Evolutionary conservation across 1,284 basidiomycete genomes (phyloP), one percentile per base, ranked within the genome.

Genomic region (Heterobasidion occidentale): DNA sequence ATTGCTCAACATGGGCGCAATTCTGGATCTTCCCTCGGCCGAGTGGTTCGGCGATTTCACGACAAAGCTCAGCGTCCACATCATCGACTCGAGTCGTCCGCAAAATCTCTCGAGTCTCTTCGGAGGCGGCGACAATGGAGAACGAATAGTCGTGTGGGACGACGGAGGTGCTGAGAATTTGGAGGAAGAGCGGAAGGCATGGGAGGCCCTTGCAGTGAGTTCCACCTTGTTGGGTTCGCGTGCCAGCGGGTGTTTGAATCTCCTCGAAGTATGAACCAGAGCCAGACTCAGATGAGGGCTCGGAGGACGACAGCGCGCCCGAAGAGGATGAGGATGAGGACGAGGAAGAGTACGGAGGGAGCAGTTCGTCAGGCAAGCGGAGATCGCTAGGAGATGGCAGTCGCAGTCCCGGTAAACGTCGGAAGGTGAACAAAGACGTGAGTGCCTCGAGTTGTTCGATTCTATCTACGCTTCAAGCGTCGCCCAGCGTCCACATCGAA

Each of bases 31-130:
- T 7, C 82, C 91, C 1, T 80, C 81, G 2, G 66, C 76, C 5
- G 78, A 81, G 36, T 91, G 88, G 87, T 89, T 92, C 68, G 89
- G 88, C 14, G 79, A 82, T 51, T 88, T 89, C 65, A 65, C 74
- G 46, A 65, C 73, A 4, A 74, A 75, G 61, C 75, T 88, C 35
- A 83, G 80, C 17, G 81, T 94, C 35, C 97, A 99, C 74, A 85
- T 99, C 64, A 91, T 99, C 70, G 97, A 99, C 71, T 92, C 94
- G 8, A 86, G 89, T 54, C 81, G 97, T 44, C 97, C 97, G 6
- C 88, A 92, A 71, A 94, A 96, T 70, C 76, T 99, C 65, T 80
- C 87, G 48, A 98, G 89, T 72, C 74, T 98, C 34, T 99, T 97
- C 69, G 85, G 86, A 7, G 79, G 79, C 35, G 84, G 84, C 12